Percentiles rank a stretch among this genome's conserved stretches.
Evolutionary conservation across 2,329 filamentous ascomycete species (phyloP).

Genomic region (Cladosporium halotolerans): DNA sequence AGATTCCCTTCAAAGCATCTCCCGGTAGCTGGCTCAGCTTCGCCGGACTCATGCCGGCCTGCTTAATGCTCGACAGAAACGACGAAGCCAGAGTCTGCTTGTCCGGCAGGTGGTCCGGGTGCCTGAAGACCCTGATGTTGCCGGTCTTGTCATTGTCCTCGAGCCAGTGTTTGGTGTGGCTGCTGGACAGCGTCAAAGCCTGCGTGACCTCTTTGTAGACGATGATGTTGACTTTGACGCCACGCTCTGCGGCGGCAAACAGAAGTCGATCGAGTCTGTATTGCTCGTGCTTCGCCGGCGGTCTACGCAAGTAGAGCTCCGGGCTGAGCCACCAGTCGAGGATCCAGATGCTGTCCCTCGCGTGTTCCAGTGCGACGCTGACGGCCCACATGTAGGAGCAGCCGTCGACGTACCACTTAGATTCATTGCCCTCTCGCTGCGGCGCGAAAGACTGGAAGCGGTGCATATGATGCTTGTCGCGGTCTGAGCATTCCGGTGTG

Average conservation of each 20-base stretch:
- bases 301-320: conserved; percentile 78
- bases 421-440: conserved; percentile 61
- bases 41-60: conserved; percentile 49
- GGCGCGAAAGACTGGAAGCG: conserved; percentile 64
- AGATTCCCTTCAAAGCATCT: conserved; percentile 70
- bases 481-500: conserved; percentile 31
- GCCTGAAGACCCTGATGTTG: conserved; percentile 83
- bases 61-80: conserved; percentile 50
- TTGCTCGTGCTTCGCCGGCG: conserved; percentile 71
- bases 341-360: conserved; percentile 73
- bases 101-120: conserved; percentile 80
- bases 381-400: conserved; percentile 83
- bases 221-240: conserved; percentile 77
- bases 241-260: conserved; percentile 71
- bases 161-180: conserved; percentile 73
- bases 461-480: conserved; percentile 41
- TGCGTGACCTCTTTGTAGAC: conserved; percentile 75
- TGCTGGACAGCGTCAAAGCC: conserved; percentile 50
- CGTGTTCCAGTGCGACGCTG: conserved; percentile 69
- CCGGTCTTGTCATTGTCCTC: conserved; percentile 64
- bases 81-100: conserved; percentile 58
- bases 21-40: conserved; percentile 59
- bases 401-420: conserved; percentile 84
- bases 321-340: conserved; percentile 74
- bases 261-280: conserved; percentile 82